Evolutionary conservation across 805 yeast species (phyloP).

Genomic region (Saccharomycopsis sp.): DNA sequence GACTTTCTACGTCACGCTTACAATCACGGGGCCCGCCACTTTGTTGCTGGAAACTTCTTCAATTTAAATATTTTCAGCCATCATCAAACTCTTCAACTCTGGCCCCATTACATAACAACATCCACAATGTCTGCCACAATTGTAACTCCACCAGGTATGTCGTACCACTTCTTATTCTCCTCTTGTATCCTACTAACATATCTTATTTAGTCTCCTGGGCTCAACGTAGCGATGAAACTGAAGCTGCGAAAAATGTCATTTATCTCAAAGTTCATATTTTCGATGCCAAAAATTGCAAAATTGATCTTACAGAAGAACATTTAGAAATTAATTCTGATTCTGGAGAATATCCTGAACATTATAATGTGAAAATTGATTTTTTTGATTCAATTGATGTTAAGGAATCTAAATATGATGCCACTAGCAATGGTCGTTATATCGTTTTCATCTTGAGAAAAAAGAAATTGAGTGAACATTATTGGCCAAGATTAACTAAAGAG

Average conservation of each 20-base stretch:
- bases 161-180: too few species aligned
- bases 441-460: conserved; percentile 62
- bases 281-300: conserved; percentile 53
- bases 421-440: conserved; percentile 50
- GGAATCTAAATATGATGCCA: conserved; percentile 43
- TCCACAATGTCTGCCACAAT: too few species aligned
- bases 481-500: conserved; percentile 94
- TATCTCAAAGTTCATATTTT: conserved; percentile 64
- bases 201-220: conserved; percentile 70
- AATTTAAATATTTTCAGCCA: too few species aligned
- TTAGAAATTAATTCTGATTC: conserved; percentile 46
- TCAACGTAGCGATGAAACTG: conserved; percentile 79
- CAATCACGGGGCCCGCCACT: too few species aligned
- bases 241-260: conserved; percentile 61
- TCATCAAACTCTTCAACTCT: too few species aligned
- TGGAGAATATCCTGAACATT: conserved; percentile 33
- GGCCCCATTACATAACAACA: too few species aligned
- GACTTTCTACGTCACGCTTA: too few species aligned
- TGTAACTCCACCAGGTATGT: too few species aligned
- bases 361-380: conserved; percentile 63
- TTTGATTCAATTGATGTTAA: conserved; percentile 64
- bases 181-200: background rate
- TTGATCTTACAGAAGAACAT: conserved; percentile 46
- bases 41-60: too few species aligned
- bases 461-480: conserved; percentile 59